Evolutionary conservation across 306 rosid species (phyloP).

Genomic region (Mucuna pruriens): DNA sequence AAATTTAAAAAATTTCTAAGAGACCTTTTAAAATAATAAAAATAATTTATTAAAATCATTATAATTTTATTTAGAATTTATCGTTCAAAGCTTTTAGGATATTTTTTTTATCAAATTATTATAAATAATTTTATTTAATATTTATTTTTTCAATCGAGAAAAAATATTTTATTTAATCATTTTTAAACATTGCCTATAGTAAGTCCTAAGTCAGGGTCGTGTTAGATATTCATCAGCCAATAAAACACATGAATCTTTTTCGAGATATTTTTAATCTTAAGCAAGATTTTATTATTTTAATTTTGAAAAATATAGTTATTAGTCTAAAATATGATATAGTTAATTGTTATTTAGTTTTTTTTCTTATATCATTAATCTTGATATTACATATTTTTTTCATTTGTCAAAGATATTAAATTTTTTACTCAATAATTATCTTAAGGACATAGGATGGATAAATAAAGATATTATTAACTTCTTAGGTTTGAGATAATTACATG

Average conservation of each 20-base stretch:
- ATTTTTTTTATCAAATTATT: background rate
- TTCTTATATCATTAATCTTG: too few species aligned
- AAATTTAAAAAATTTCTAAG: too few species aligned
- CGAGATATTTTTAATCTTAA: background rate
- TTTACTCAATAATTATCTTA: background rate
- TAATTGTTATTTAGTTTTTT: too few species aligned
- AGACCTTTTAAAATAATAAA: background rate
- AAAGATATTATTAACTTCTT: background rate
- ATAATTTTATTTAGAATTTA: background rate
- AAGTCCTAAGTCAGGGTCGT: too few species aligned
- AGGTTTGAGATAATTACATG: background rate
- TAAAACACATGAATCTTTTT: too few species aligned
- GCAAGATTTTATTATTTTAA: too few species aligned
- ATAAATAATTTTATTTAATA: background rate
- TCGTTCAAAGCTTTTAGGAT: background rate
- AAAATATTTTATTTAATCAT: too few species aligned
- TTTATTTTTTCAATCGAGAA: background rate
- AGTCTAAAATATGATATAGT: too few species aligned
- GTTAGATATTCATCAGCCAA: too few species aligned
- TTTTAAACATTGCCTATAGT: too few species aligned
- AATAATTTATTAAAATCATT: background rate
- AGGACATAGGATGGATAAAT: background rate
- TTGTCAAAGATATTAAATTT: background rate
- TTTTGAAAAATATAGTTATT: too few species aligned
- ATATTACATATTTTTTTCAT: background rate